These are phyloP conservation scores for Clarireedia paspali DNA, from an alignment of 2,329 filamentous ascomycete genomes.

Conservation along the genomic window DNA sequence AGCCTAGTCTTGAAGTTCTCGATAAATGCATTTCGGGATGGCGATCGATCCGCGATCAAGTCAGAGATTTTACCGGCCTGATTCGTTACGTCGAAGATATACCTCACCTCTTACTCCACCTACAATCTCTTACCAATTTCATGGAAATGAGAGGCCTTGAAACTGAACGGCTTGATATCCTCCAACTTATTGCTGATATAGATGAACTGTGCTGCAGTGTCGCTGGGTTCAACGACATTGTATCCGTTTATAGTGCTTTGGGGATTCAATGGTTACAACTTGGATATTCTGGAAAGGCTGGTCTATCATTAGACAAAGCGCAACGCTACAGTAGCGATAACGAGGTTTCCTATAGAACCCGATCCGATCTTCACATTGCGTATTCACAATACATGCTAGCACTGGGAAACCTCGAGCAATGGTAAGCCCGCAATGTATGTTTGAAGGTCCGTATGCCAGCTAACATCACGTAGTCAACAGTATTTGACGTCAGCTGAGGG, in stretches of 20 bases:
- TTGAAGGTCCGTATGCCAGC: neutral
- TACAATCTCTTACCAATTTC: constrained; percentile 47
- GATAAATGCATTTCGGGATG: constrained; percentile 22
- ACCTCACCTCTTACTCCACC: constrained; percentile 39
- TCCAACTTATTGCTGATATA: constrained; percentile 40
- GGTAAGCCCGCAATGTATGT: constrained; percentile 32
- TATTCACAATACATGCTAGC: constrained; percentile 68
- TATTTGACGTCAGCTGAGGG: constrained; percentile 22
- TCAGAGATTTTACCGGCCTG: constrained; percentile 36
- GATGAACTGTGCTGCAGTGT: constrained; percentile 36
- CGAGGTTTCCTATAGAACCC: constrained; percentile 36
- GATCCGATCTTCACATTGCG: constrained; percentile 56
- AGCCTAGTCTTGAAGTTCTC: constrained; percentile 20
- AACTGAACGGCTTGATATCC: constrained; percentile 38
- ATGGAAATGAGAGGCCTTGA: constrained; percentile 49
- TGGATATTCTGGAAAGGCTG: constrained; percentile 53
- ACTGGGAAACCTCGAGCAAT: constrained; percentile 58
- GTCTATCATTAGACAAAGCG: constrained; percentile 49
- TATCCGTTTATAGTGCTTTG: constrained; percentile 35
- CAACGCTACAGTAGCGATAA: constrained; percentile 39
- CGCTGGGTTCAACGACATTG: constrained; percentile 34
- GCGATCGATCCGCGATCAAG: constrained; percentile 35
- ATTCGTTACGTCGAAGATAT: constrained; percentile 40
- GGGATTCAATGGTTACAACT: constrained; percentile 49
- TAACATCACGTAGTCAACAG: constrained; percentile 24